Evolutionary conservation across 371 early-diverging fungal genomes (phyloP).

Genomic region (Mucor plumbeus): DNA sequence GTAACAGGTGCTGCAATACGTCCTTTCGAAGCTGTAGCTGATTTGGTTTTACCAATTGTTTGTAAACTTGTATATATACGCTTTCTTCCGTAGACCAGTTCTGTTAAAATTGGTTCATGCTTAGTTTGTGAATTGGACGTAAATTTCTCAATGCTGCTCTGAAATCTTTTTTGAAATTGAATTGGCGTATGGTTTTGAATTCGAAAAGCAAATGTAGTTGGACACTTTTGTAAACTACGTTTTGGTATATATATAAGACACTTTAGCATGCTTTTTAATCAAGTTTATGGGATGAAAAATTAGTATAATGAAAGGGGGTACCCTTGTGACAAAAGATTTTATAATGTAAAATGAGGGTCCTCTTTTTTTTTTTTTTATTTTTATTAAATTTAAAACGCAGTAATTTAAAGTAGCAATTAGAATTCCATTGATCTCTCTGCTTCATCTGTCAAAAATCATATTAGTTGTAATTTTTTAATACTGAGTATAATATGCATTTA

Average conservation of each 20-base stretch:
- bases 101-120: conserved; percentile 43
- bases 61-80: conserved; percentile 59
- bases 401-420: conserved; percentile 5
- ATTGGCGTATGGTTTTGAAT: background rate
- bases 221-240: background rate
- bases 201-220: background rate
- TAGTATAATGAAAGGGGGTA: background rate
- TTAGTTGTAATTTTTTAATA: background rate
- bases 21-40: conserved; percentile 47
- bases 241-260: background rate
- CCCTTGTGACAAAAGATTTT: conserved; percentile 7
- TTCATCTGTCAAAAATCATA: conserved; percentile 10
- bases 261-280: background rate
- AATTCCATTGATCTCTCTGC: conserved; percentile 28
- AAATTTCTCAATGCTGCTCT: conserved; percentile 1
- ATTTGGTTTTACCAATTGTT: conserved; percentile 48
- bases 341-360: background rate
- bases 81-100: conserved; percentile 60
- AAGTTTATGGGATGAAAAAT: background rate
- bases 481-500: conserved; percentile 14
- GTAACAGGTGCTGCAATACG: conserved; percentile 48
- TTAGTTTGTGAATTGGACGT: conserved; percentile 4
- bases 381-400: conserved; percentile 1
- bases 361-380: background rate
- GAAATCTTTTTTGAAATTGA: background rate